A percentile compares a stretch with the other conserved stretches of the same genome.
Conservation (phyloP, 352 stramenopile genomes). For the Blastocystis sp. region DNA sequence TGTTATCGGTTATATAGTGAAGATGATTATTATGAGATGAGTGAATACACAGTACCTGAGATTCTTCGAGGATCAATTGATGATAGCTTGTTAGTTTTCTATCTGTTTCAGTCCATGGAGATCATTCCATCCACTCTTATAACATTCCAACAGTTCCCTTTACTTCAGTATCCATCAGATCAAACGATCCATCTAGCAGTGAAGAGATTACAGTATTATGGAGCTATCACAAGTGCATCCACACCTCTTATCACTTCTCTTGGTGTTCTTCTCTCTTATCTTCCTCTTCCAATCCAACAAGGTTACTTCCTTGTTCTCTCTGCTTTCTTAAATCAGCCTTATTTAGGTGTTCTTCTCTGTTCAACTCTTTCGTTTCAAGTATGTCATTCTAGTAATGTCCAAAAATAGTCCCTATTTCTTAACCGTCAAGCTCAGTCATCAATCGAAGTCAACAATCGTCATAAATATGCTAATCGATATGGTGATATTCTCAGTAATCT, state of each 20-base stretch:
- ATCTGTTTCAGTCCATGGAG: background rate
- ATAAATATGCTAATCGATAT: constrained; percentile 7
- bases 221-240: background rate
- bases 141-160: background rate
- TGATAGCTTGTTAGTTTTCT: constrained; percentile 3
- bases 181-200: background rate
- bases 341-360: constrained; percentile 3
- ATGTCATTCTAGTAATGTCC: background rate
- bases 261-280: background rate
- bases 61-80: constrained; percentile 41
- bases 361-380: constrained; percentile 43
- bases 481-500: constrained; percentile 23
- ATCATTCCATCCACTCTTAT: background rate
- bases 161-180: constrained; percentile 9
- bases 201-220: background rate
- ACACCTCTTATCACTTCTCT: background rate
- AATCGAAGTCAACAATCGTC: constrained; percentile 46
- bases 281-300: constrained; percentile 24
- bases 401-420: constrained; percentile 42
- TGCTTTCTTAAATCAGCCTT: constrained; percentile 13
- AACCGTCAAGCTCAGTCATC: constrained; percentile 23
- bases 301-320: constrained; percentile 18
- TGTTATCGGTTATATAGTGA: constrained; percentile 73
- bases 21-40: constrained; percentile 60
- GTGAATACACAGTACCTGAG: constrained; percentile 26